Conservation (phyloP, 257 asterid genomes). For the Voacanga thouarsii region DNA sequence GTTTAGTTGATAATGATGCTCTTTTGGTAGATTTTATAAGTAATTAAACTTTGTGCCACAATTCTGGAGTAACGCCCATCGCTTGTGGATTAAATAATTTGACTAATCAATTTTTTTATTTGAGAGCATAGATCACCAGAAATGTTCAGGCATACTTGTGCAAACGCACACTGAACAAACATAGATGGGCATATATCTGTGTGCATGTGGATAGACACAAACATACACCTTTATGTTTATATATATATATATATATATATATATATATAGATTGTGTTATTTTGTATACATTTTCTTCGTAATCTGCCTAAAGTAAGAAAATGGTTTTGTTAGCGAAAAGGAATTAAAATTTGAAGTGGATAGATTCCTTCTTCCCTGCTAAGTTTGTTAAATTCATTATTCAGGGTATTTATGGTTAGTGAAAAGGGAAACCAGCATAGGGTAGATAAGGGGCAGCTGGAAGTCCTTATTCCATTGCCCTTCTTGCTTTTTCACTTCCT, state of each 20-base stretch:
- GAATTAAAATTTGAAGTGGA: not conserved
- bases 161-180: not conserved
- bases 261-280: too few relatives aligned
- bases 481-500: not conserved
- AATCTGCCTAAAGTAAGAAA: not conserved
- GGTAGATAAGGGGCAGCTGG: not conserved
- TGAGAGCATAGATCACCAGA: not conserved
- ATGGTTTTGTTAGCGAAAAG: not conserved
- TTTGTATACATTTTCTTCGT: not conserved
- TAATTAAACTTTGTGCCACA: not conserved
- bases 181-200: not conserved
- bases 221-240: not conserved
- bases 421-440: not conserved
- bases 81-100: not conserved
- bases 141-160: not conserved
- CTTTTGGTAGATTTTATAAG: not conserved
- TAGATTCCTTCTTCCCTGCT: not conserved
- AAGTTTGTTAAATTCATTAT: not conserved
- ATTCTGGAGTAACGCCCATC: not conserved
- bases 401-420: not conserved
- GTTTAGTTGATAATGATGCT: not conserved
- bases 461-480: not conserved
- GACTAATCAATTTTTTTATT: not conserved
- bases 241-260: not conserved
- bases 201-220: not conserved